Base-by-base conservation (phyloP, 75 land plant genomes). In the Adiantum capillusveneris region DNA sequence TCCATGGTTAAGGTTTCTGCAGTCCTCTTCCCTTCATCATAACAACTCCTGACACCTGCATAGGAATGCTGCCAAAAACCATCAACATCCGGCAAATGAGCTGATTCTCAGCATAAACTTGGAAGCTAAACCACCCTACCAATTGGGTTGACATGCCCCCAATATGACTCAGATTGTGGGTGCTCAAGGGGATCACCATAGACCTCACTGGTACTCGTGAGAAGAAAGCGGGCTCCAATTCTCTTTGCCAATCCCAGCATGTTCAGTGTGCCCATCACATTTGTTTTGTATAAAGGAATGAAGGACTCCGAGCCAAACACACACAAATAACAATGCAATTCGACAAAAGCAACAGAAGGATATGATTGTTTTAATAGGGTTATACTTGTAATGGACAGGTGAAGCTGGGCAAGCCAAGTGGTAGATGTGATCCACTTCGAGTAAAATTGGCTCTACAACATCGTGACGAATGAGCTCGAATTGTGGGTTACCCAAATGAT, bases 351-450 rank as follows among this genome's bases (percentile, higher is more conserved):
- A n/a, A n/a, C n/a, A n/a, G 62, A 82, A 88, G 94, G 97, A 91
- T 91, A 91, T 91, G 76, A 91, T 91, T 0, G 97, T 91, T 70
- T 91, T 91, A 73, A 91, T 89, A 25, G 97, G 97, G 63, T 91
- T 91, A 74, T 72, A 75, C 73, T 91, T 91, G 81, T 91, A 91
- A 59, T 91, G 97, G 20, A 91, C 97, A 1, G 97, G 97, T 24
- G 97, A 91, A 22, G 97, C 97, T 1, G 97, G 97, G 74, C 97
- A 91, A 0, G 97, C 97, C 29, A 91, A 74, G 51, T 91, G 97
- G 70, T 91, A 91, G 86, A 91, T 91, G 77, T 84, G 97, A 61
- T 91, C 97, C 17, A 91, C 97, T 66, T 91, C 97, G 24, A 91
- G 69, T 5, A 91, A 61, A 11, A 91, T 46, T 22, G 94, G 94